Evolutionary conservation across 1,284 basidiomycete species (phyloP).

Genomic region (Leccinum griseonigrum): DNA sequence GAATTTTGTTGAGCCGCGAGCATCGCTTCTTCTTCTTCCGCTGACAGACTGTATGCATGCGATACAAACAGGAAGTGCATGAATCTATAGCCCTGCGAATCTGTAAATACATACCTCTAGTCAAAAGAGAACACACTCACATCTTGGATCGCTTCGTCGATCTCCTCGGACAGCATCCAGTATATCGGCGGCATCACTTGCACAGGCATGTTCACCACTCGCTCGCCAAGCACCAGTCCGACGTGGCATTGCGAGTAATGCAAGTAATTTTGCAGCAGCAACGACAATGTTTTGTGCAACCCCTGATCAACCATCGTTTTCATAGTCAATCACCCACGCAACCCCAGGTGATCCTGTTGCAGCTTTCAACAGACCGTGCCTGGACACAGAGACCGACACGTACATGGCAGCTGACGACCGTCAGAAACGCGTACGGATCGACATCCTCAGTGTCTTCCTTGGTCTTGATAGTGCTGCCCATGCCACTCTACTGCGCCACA

Average conservation of each 20-base stretch:
- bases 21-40: slow-evolving; percentile 53
- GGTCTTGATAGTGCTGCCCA: slow-evolving; percentile 91
- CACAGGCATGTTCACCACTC: slow-evolving; percentile 90
- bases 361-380: neutral
- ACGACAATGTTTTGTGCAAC: slow-evolving; percentile 51
- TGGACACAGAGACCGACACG: slow-evolving; percentile 33
- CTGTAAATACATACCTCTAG: neutral
- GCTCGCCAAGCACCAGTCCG: slow-evolving; percentile 81
- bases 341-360: slow-evolving; percentile 61
- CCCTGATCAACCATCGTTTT: slow-evolving; percentile 47
- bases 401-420: slow-evolving; percentile 78
- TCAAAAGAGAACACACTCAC: slow-evolving; percentile 37
- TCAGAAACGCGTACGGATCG: slow-evolving; percentile 85
- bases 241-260: slow-evolving; percentile 45
- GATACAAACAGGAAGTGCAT: slow-evolving; percentile 73
- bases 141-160: slow-evolving; percentile 65
- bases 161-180: slow-evolving; percentile 78
- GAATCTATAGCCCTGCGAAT: slow-evolving; percentile 64
- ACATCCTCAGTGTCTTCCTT: slow-evolving; percentile 73
- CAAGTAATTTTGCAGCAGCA: slow-evolving; percentile 28
- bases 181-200: slow-evolving; percentile 91
- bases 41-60: slow-evolving; percentile 65
- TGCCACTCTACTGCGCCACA: slow-evolving; percentile 51
- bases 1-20: slow-evolving; percentile 20
- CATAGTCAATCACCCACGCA: slow-evolving; percentile 73